A percentile compares a stretch with the other conserved stretches of the same genome.
Evolutionary conservation across 805 yeast genomes (phyloP).

Genomic region (Ogataea pilisensis): DNA sequence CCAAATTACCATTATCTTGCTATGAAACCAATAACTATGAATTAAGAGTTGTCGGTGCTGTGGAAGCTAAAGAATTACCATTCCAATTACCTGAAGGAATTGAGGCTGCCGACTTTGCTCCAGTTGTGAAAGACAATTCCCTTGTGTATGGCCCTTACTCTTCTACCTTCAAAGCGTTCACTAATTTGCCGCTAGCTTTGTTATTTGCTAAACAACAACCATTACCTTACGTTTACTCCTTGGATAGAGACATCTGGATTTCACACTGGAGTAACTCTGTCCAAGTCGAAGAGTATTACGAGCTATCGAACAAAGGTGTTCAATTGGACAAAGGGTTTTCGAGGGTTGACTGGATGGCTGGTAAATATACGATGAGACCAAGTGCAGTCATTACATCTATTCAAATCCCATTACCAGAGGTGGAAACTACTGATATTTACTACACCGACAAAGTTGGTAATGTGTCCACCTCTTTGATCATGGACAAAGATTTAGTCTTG

Average conservation of each 20-base stretch:
- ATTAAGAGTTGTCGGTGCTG: constrained; percentile 14
- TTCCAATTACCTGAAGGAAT: constrained; percentile 20
- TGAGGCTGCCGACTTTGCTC: constrained; percentile 23
- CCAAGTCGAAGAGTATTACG: constrained; percentile 82
- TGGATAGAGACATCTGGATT: constrained; percentile 79
- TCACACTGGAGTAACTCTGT: constrained; percentile 76
- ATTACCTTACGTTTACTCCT: constrained; percentile 50
- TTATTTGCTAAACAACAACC: constrained; percentile 66
- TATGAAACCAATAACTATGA: constrained; percentile 46
- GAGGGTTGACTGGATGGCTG: constrained; percentile 70
- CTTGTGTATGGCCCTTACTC: constrained; percentile 55
- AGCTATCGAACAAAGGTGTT: constrained; percentile 74
- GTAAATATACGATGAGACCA: constrained; percentile 45
- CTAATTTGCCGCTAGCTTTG: constrained; percentile 47
- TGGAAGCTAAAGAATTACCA: constrained; percentile 13
- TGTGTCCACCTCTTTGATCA: constrained; percentile 68
- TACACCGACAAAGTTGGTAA: constrained; percentile 89
- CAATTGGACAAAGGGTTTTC: constrained; percentile 66
- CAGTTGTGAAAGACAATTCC: constrained; percentile 33
- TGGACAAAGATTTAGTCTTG: constrained; percentile 47
- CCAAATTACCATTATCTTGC: constrained; percentile 52
- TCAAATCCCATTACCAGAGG: constrained; percentile 49
- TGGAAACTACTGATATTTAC: constrained; percentile 57
- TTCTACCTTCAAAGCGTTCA: constrained; percentile 39
- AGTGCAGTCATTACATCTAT: constrained; percentile 60